Percentiles rank a stretch among this genome's conserved stretches.
Conservation (phyloP, 106 monocot genomes). For the Phalaenopsis equestris region DNA sequence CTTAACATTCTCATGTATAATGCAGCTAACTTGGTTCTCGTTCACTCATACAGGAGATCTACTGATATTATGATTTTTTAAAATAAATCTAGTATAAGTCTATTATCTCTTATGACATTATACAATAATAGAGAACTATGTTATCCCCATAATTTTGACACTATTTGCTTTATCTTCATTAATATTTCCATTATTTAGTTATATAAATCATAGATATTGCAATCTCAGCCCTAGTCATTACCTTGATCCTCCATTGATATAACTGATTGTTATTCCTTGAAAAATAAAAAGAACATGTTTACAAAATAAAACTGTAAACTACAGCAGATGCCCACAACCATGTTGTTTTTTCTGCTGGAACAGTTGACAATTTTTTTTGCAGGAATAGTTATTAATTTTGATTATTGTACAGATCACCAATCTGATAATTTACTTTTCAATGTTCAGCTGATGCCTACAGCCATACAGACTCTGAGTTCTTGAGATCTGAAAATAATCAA, state of each 20-base stretch:
- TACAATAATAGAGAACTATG: neutral
- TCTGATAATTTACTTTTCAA: neutral
- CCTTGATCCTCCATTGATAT: neutral
- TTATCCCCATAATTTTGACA: neutral
- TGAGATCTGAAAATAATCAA: conserved; percentile 50
- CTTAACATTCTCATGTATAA: neutral
- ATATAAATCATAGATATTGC: neutral
- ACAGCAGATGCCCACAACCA: neutral
- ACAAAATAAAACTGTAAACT: neutral
- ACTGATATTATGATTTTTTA: neutral
- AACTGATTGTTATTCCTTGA: neutral
- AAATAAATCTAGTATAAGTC: neutral
- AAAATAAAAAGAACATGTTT: neutral
- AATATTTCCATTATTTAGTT: neutral
- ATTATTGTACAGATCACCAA: neutral
- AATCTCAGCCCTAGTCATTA: neutral
- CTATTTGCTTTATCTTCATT: neutral
- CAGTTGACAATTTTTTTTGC: neutral
- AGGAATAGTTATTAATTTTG: neutral
- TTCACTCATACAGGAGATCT: neutral
- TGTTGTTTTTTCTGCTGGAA: neutral
- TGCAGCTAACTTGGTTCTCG: neutral
- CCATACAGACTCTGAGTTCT: conserved; percentile 50
- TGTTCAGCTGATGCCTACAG: conserved; percentile 53
- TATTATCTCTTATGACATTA: neutral